Evolutionary conservation across 257 asterid species (phyloP).

Genomic region (Nicotiana undulata): DNA sequence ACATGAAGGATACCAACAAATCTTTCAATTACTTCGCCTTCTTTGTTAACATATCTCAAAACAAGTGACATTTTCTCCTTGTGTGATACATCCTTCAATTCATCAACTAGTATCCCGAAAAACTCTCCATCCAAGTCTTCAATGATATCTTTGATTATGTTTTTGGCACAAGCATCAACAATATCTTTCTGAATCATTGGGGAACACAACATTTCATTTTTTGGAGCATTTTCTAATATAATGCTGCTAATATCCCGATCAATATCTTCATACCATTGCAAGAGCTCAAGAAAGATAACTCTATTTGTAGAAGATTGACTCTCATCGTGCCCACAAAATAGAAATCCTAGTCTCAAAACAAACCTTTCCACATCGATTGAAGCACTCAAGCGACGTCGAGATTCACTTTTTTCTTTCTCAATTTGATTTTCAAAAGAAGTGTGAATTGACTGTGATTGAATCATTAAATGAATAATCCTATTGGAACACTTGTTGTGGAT

Average conservation of each 20-base stretch:
- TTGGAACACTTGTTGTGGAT: no score
- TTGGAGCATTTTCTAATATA: not conserved
- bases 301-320: not conserved
- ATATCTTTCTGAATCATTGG: slow-evolving; percentile 3
- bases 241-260: not conserved
- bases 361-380: not conserved
- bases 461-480: no score
- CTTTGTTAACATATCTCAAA: not conserved
- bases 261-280: not conserved
- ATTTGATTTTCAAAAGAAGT: no score
- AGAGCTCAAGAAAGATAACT: not conserved
- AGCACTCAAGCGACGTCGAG: not conserved
- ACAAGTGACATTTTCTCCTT: not conserved
- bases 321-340: not conserved
- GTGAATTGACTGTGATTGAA: no score
- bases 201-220: not conserved
- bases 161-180: not conserved
- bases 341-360: not conserved
- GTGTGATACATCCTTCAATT: not conserved
- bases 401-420: no score
- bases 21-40: not conserved
- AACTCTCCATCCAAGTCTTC: not conserved
- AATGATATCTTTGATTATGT: not conserved
- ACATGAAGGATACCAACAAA: not conserved
- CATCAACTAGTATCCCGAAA: not conserved